Evolutionary conservation across 2,329 filamentous ascomycete genomes (phyloP).

Genomic region (Aspergillus novofumigatus): DNA sequence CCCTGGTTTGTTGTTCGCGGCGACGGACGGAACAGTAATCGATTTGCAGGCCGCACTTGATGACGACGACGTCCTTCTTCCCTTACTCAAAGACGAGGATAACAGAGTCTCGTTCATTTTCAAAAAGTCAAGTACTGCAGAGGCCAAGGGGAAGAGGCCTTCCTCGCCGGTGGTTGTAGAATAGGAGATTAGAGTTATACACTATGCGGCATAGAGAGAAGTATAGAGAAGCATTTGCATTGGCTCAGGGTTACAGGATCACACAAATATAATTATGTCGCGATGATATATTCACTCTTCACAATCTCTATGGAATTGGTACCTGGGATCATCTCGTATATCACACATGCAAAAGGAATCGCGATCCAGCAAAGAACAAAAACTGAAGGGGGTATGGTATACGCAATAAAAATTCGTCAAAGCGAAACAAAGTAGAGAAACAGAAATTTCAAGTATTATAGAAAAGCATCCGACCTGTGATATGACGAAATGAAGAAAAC

Average conservation of each 20-base stretch:
- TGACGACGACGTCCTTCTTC: slow-evolving; percentile 30
- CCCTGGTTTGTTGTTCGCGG: slow-evolving; percentile 24
- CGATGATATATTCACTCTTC: not conserved
- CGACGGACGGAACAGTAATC: slow-evolving; percentile 10
- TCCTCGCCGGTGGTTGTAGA: not conserved
- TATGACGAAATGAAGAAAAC: not conserved
- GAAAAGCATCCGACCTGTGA: not conserved
- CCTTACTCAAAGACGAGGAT: slow-evolving; percentile 36
- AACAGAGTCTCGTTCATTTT: slow-evolving; percentile 39
- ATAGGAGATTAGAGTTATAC: not conserved
- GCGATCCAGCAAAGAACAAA: not conserved
- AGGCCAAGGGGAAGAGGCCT: slow-evolving; percentile 8
- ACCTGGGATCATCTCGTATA: not conserved
- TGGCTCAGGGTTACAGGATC: not conserved
- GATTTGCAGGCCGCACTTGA: slow-evolving; percentile 25
- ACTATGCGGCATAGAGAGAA: not conserved
- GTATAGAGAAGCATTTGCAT: not conserved
- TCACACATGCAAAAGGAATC: not conserved
- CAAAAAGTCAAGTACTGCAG: slow-evolving; percentile 30
- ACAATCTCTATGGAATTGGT: not conserved
- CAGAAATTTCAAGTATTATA: not conserved
- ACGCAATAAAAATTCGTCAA: not conserved
- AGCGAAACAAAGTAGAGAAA: not conserved
- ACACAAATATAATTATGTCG: not conserved
- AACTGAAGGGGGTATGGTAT: slow-evolving; percentile 4